A percentile compares a stretch with the other conserved stretches of the same genome.
These are phyloP conservation scores for Monosporozyma aerobia DNA, from an alignment of 805 yeast species.

Conservation along the genomic window DNA sequence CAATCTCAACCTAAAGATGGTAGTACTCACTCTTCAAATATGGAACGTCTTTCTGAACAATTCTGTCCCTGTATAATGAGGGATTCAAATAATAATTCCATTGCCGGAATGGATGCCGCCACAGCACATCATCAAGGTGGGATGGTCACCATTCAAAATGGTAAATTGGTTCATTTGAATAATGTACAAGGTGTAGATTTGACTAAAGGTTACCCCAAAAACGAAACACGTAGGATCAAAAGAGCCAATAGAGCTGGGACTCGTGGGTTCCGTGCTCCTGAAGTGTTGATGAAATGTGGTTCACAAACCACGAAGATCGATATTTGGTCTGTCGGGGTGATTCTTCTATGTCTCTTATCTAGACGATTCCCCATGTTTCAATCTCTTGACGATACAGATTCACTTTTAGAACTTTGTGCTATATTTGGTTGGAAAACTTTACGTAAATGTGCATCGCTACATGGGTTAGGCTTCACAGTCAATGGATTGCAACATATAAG, in stretches of 20 bases:
- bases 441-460: slow-evolving; percentile 69
- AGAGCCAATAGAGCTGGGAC: slow-evolving; percentile 97
- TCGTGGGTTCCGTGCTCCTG: slow-evolving; percentile 91
- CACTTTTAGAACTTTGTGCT: slow-evolving; percentile 72
- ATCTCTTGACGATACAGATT: slow-evolving; percentile 89
- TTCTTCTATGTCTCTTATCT: slow-evolving; percentile 65
- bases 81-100: slow-evolving; percentile 11
- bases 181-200: slow-evolving; percentile 30
- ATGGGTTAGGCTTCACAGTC: slow-evolving; percentile 80
- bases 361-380: slow-evolving; percentile 89
- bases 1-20: background rate
- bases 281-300: slow-evolving; percentile 77
- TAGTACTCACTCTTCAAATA: background rate
- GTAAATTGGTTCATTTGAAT: slow-evolving; percentile 25
- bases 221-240: slow-evolving; percentile 79
- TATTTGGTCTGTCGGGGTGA: slow-evolving; percentile 89
- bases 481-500: slow-evolving; percentile 39
- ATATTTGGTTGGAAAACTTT: slow-evolving; percentile 70
- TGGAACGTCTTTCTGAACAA: slow-evolving; percentile 13
- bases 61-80: slow-evolving; percentile 51
- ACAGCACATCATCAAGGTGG: slow-evolving; percentile 7
- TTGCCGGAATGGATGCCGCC: background rate
- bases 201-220: slow-evolving; percentile 69
- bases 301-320: slow-evolving; percentile 77
- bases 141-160: slow-evolving; percentile 26